A percentile compares a stretch with the other conserved stretches of the same genome.
Evolutionary conservation across 768 basidiomycete species (phyloP).

Genomic region (Tulasnella calospora): DNA sequence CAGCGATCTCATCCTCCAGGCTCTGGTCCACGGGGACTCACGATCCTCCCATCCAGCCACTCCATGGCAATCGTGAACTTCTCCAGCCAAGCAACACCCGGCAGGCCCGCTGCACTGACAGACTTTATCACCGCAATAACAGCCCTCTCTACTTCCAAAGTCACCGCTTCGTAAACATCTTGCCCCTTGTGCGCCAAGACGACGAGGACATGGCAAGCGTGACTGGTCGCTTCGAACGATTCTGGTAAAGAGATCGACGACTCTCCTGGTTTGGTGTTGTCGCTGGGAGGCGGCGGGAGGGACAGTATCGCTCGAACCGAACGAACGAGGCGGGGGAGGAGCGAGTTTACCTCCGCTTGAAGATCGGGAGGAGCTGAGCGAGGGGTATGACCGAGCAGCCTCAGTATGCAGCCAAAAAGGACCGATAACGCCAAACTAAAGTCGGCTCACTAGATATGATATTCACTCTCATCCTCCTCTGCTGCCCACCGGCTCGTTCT

Average conservation of each 20-base stretch:
- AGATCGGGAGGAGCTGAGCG: slow-evolving; percentile 1
- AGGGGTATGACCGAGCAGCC: not conserved
- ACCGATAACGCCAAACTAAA: not conserved
- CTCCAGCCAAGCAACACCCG: slow-evolving; percentile 51
- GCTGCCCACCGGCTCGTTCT: not conserved
- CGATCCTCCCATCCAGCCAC: slow-evolving; percentile 64
- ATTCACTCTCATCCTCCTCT: slow-evolving; percentile 1
- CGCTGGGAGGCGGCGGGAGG: not conserved
- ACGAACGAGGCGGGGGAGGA: not conserved
- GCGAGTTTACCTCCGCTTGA: not conserved
- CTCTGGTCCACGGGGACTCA: slow-evolving; percentile 37
- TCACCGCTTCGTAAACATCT: slow-evolving; percentile 53
- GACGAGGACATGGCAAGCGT: slow-evolving; percentile 33
- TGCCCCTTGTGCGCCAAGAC: slow-evolving; percentile 45
- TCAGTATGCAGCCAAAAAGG: not conserved
- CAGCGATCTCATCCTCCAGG: not conserved
- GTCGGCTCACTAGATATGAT: not conserved
- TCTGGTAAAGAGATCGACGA: not conserved
- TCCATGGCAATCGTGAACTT: slow-evolving; percentile 53
- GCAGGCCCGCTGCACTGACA: slow-evolving; percentile 20
- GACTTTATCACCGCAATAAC: slow-evolving; percentile 38
- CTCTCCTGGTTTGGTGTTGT: not conserved
- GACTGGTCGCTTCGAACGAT: slow-evolving; percentile 29
- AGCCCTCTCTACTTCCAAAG: slow-evolving; percentile 55
- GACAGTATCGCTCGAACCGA: slow-evolving; percentile 8